phyloP scores from a whole-genome alignment of 164 flowering plant genomes.

The Berberis thunbergii region DNA sequence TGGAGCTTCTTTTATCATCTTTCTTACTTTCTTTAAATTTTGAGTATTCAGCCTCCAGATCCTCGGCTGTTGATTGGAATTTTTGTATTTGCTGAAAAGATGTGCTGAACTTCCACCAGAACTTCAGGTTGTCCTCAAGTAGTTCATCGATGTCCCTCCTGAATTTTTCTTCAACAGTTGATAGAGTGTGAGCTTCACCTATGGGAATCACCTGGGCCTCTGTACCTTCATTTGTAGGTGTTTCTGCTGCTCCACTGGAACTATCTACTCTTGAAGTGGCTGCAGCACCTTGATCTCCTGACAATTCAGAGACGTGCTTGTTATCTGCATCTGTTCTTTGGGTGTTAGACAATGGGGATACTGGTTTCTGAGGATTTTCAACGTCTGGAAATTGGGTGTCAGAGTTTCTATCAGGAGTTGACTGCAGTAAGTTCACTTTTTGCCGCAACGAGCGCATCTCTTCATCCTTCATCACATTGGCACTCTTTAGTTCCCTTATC shows the following conservation, averaged over 20 bases:
- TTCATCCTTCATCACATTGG: conserved; percentile 43
- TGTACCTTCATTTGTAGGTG: conserved; percentile 14
- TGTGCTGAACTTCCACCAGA: conserved; percentile 62
- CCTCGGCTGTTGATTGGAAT: conserved; percentile 39
- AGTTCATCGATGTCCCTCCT: conserved; percentile 49
- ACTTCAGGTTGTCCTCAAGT: conserved; percentile 59
- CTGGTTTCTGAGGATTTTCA: conserved; percentile 5
- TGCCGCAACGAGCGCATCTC: conserved; percentile 36
- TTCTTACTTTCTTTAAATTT: conserved; percentile 32
- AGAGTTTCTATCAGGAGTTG: conserved; percentile 9
- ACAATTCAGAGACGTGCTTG: too few species aligned
- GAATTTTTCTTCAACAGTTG: conserved; percentile 43
- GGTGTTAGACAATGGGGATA: too few species aligned
- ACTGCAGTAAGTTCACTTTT: conserved; percentile 32
- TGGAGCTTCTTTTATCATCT: conserved; percentile 17
- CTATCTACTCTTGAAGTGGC: too few species aligned
- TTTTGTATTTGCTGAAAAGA: conserved; percentile 53
- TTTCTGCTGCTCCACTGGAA: conserved; percentile 4
- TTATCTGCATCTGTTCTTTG: too few species aligned
- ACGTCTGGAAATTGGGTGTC: conserved; percentile 9
- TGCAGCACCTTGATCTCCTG: too few species aligned
- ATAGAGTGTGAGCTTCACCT: conserved; percentile 17
- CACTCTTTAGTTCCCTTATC: conserved; percentile 29
- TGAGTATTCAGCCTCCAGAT: conserved; percentile 34
- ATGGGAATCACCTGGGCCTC: conserved; percentile 19